Conservation (phyloP, 169 alveolate species). For the Besnoitia besnoiti region DNA sequence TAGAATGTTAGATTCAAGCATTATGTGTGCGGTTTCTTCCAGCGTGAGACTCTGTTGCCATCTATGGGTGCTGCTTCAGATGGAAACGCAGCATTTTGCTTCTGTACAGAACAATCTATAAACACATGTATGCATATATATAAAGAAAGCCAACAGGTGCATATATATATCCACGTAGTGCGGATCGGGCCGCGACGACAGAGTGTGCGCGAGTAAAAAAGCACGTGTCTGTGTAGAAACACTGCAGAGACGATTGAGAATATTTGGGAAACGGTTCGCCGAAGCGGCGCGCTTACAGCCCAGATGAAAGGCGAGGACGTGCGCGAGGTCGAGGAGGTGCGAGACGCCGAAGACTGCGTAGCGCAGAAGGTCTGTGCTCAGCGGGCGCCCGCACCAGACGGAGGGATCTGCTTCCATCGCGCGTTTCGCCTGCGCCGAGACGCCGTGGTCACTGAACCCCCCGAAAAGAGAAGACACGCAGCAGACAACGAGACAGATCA, state of each 20-base stretch:
- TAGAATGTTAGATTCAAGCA: too few species aligned
- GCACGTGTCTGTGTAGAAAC: background rate
- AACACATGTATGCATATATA: background rate
- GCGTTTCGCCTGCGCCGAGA: background rate
- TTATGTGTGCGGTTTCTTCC: too few species aligned
- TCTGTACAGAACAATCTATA: background rate
- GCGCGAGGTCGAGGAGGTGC: conserved; percentile 31
- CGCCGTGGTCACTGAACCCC: background rate
- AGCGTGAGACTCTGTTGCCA: background rate
- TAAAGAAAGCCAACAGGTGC: too few species aligned
- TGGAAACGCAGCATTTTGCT: background rate
- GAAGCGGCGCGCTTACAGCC: background rate
- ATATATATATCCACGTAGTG: too few species aligned
- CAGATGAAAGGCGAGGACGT: background rate
- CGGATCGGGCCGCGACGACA: too few species aligned
- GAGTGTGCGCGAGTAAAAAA: too few species aligned
- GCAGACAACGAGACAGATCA: too few species aligned
- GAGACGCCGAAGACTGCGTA: conserved; percentile 58
- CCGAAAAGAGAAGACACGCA: background rate
- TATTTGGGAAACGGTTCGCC: too few species aligned
- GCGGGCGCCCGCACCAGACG: conserved; percentile 65
- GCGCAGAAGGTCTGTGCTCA: conserved; percentile 46
- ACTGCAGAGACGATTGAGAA: too few species aligned
- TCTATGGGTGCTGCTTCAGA: too few species aligned
- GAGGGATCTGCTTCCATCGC: conserved; percentile 58